Conservation (phyloP, 2,329 filamentous ascomycete genomes). For the Pezicula radicicola region DNA sequence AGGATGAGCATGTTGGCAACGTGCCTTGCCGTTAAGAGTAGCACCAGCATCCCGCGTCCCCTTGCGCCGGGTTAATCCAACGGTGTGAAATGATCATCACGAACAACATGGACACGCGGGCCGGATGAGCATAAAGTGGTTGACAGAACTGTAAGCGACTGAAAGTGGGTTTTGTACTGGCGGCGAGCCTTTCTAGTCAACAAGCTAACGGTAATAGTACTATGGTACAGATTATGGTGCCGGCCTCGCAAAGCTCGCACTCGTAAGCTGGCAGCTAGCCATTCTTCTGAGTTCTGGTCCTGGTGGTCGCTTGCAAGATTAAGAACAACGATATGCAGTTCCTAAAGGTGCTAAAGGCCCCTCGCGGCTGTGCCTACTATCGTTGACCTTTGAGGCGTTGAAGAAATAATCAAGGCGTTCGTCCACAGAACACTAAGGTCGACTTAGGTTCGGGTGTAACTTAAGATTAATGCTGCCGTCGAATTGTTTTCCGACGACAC, state of each 20-base stretch:
- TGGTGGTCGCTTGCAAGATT: no score
- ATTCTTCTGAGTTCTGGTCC: no score
- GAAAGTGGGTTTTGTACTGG: conserved; percentile 15
- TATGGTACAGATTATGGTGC: neutral
- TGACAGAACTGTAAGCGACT: conserved; percentile 12
- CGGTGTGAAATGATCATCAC: conserved; percentile 11
- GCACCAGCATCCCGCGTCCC: conserved; percentile 11
- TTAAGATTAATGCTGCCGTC: no score
- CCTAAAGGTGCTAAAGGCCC: no score
- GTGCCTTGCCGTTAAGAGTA: conserved; percentile 2
- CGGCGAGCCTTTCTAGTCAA: conserved; percentile 5
- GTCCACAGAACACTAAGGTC: no score
- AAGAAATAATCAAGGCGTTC: no score
- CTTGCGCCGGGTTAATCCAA: conserved; percentile 18
- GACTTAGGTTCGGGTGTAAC: no score
- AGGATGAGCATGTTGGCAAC: neutral
- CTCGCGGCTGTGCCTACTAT: no score
- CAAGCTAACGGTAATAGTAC: neutral
- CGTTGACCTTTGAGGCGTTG: no score
- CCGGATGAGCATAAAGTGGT: conserved; percentile 12
- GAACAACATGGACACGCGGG: conserved; percentile 9
- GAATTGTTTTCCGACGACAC: no score
- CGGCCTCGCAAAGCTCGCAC: neutral
- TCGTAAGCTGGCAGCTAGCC: neutral
- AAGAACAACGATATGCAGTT: no score